These are phyloP conservation scores for Castanea mollissima DNA, from an alignment of 306 rosid species.

Conservation along the genomic window DNA sequence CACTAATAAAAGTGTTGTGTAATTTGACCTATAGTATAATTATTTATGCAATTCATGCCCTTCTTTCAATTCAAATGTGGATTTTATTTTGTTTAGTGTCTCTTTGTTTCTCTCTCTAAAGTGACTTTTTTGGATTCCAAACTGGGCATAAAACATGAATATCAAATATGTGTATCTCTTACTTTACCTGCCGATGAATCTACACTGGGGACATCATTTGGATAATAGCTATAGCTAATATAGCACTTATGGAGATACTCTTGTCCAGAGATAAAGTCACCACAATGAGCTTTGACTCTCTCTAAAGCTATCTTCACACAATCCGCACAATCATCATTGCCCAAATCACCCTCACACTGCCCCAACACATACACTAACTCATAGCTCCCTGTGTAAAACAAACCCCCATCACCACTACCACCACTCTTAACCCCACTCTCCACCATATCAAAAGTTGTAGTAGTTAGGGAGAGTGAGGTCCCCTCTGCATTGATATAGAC, in stretches of 20 bases:
- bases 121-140: too few relatives aligned
- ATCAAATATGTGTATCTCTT: neutral
- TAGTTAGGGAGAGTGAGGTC: constrained; percentile 66
- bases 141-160: neutral
- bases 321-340: constrained; percentile 54
- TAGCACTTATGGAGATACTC: constrained; percentile 72
- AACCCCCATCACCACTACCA: constrained; percentile 20
- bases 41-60: neutral
- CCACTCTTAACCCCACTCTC: constrained; percentile 53
- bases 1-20: too few relatives aligned
- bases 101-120: too few relatives aligned
- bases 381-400: constrained; percentile 73
- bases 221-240: constrained; percentile 74
- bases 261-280: constrained; percentile 63
- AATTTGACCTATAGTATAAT: too few relatives aligned
- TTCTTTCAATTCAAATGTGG: too few relatives aligned
- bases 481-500: constrained; percentile 80
- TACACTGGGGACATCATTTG: constrained; percentile 55
- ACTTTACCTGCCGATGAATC: constrained; percentile 56
- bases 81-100: too few relatives aligned
- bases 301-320: constrained; percentile 69
- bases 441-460: constrained; percentile 58
- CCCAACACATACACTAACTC: constrained; percentile 74
- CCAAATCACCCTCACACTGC: constrained; percentile 81
- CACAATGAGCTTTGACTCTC: constrained; percentile 46